Base-by-base conservation (phyloP, 176 grass and related monocot genomes). In the Lolium multiflorum region DNA sequence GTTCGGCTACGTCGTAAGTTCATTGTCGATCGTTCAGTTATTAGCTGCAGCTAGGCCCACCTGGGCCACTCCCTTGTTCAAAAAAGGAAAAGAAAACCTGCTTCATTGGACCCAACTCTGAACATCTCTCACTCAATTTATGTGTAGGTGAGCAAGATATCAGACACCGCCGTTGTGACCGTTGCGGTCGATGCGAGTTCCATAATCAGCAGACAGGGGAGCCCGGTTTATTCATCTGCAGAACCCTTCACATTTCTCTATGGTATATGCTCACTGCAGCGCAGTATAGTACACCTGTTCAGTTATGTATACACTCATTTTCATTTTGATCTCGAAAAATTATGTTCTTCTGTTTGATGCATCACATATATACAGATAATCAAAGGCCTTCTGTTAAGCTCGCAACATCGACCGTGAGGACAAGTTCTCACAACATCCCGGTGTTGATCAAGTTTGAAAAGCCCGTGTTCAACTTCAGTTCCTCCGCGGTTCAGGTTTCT, bases 171-270 rank as follows among this genome's bases (percentile, higher is more conserved):
- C 47, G 57, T 96, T 62, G 92, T 98, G 25, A 94, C 91, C 1
- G 65, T 98, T 21, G 80, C 77, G 66, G 94, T 90, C 11, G 84
- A 96, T 25, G 39, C 86, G 31, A 84, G 55, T n/a, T 89, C 88
- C 7, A 87, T 98, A 77, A 98, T 96, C 49, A 96, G 96, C 88
- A 91, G 96, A 86, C 96, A 98, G 66, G 91, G 93, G 31, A 98
- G 92, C 60, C 96, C 93, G 0, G 74, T 94, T 80, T 68, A 57
- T 81, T 82, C 87, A 50, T 86, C 87, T 0, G 52, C 52, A 64
- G 66, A 96, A 13, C 84, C 96, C n/a, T 71, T 92, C 51, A 87
- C 90, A 14, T 98, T 98, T 86, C 93, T 98, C 67, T 96, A 98
- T 85, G 96, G 96, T 98, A 75, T 52, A 6, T 69, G 75, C 63